Evolutionary conservation across 2,329 filamentous ascomycete genomes (phyloP).

Genomic region (Claviceps fusiformis): DNA sequence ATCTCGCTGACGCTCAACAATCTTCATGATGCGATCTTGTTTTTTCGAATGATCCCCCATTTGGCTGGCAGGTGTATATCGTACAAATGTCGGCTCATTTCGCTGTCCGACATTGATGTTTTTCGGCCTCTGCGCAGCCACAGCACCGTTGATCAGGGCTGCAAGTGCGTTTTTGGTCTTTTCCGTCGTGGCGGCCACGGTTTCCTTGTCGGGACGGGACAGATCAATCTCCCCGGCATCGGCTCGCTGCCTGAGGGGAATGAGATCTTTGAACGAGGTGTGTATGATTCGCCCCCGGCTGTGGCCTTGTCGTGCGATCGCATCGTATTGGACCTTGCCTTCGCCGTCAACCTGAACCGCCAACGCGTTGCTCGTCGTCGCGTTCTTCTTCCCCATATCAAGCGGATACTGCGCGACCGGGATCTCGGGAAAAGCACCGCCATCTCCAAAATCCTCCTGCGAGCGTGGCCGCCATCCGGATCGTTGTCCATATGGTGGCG

Average conservation of each 20-base stretch:
- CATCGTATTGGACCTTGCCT: slow-evolving; percentile 92
- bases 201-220: slow-evolving; percentile 69
- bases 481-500: slow-evolving; percentile 78
- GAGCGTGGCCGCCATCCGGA: slow-evolving; percentile 80
- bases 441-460: slow-evolving; percentile 88
- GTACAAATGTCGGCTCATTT: slow-evolving; percentile 82
- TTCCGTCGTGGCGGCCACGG: slow-evolving; percentile 73
- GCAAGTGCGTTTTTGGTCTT: slow-evolving; percentile 79
- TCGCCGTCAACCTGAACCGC: slow-evolving; percentile 84
- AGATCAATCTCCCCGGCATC: slow-evolving; percentile 86
- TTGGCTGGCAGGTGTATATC: slow-evolving; percentile 91
- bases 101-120: slow-evolving; percentile 72
- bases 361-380: slow-evolving; percentile 67
- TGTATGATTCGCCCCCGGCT: slow-evolving; percentile 74
- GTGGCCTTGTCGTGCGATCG: slow-evolving; percentile 83
- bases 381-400: slow-evolving; percentile 77
- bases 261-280: slow-evolving; percentile 91
- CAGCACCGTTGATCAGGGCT: slow-evolving; percentile 67
- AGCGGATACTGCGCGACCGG: slow-evolving; percentile 90
- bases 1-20: slow-evolving; percentile 84
- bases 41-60: slow-evolving; percentile 83
- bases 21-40: slow-evolving; percentile 95
- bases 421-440: slow-evolving; percentile 89
- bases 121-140: slow-evolving; percentile 90
- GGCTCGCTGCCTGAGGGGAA: slow-evolving; percentile 82